Conservation (phyloP, 805 yeast genomes). For the Schwanniomyces sp. region DNA sequence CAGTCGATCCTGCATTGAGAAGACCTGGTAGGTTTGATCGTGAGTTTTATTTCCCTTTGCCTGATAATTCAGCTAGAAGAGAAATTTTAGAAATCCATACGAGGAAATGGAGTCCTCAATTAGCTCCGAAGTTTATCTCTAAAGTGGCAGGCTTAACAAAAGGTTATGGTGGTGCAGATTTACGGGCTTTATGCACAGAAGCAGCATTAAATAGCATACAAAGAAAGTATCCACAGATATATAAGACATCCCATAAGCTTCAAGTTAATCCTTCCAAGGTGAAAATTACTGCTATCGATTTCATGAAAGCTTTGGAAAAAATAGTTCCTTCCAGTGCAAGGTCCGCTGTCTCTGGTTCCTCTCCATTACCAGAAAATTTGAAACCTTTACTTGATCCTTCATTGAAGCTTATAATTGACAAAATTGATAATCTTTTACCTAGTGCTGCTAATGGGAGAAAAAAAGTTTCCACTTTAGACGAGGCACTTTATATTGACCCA, state of each 20-base stretch:
- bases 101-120: conserved; percentile 80
- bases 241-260: conserved; percentile 70
- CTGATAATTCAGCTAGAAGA: conserved; percentile 75
- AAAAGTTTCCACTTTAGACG: conserved; percentile 61
- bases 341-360: conserved; percentile 68
- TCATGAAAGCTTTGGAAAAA: conserved; percentile 79
- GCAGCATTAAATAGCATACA: conserved; percentile 92
- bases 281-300: conserved; percentile 76
- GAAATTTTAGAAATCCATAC: conserved; percentile 86
- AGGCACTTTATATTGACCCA: conserved; percentile 63
- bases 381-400: conserved; percentile 60
- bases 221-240: conserved; percentile 90
- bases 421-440: conserved; percentile 64
- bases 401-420: conserved; percentile 44
- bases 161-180: conserved; percentile 98
- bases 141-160: conserved; percentile 79
- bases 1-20: conserved; percentile 96
- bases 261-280: conserved; percentile 70
- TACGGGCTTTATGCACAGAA: conserved; percentile 92
- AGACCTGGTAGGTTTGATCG: conserved; percentile 97
- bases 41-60: conserved; percentile 94
- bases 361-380: conserved; percentile 76
- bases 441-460: conserved; percentile 36
- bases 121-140: conserved; percentile 54
- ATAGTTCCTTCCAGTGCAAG: conserved; percentile 92